phyloP scores from a whole-genome alignment of 148 eudicot genomes.

The Silene conica region DNA sequence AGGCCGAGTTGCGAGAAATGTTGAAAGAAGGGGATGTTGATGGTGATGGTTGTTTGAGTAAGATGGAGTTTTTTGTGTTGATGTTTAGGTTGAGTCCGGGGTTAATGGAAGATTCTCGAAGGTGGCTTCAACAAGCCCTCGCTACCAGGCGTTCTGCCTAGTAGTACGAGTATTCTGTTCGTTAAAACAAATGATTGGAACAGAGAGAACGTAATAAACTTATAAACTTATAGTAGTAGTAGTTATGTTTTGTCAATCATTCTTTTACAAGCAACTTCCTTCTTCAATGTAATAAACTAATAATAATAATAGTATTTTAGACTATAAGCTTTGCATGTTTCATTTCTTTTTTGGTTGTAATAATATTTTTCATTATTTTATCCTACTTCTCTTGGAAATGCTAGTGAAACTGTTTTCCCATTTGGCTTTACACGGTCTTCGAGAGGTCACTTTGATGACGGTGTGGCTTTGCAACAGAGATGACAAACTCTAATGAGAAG shows the following conservation, averaged over 20 bases:
- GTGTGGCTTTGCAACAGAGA: too few species aligned
- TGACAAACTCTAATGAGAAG: too few species aligned
- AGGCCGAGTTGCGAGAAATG: constrained; percentile 48
- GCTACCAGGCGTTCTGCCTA: not conserved
- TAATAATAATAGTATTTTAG: not conserved
- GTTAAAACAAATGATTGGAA: not conserved
- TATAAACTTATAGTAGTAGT: too few species aligned
- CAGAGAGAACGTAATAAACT: not conserved
- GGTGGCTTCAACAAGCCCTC: constrained; percentile 36
- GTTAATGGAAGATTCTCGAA: constrained; percentile 38
- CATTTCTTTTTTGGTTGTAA: not conserved
- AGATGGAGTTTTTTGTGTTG: constrained; percentile 69
- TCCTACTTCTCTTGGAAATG: too few species aligned
- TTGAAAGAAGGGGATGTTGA: constrained; percentile 56
- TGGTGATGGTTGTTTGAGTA: constrained; percentile 57
- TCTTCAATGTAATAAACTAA: not conserved
- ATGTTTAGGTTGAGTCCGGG: constrained; percentile 70
- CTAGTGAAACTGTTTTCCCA: too few species aligned
- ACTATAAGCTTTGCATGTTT: not conserved
- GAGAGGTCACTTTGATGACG: too few species aligned
- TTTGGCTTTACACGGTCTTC: too few species aligned
- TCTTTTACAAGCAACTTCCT: not conserved
- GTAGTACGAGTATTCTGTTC: not conserved
- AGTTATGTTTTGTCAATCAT: not conserved
- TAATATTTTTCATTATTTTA: too few species aligned